Evolutionary conservation across 2,329 filamentous ascomycete species (phyloP).

Genomic region (Fonsecaea pugnacius): DNA sequence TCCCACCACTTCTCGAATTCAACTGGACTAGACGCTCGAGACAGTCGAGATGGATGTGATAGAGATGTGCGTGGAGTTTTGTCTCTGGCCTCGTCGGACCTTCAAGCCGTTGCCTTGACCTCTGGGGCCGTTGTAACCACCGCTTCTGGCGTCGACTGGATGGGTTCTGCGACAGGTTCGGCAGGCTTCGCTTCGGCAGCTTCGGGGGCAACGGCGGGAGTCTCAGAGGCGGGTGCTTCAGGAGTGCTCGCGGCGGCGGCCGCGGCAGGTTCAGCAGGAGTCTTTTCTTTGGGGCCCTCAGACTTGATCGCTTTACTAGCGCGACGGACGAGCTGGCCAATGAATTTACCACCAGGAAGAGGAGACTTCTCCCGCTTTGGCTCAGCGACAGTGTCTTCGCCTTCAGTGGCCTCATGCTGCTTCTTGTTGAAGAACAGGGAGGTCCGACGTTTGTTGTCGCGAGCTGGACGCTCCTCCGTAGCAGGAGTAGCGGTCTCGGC

Average conservation of each 20-base stretch:
- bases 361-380: slow-evolving; percentile 49
- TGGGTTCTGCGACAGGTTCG: slow-evolving; percentile 31
- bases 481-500: slow-evolving; percentile 39
- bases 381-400: slow-evolving; percentile 54
- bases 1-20: slow-evolving; percentile 42
- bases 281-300: slow-evolving; percentile 41
- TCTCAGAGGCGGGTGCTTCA: slow-evolving; percentile 33
- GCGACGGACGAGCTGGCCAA: slow-evolving; percentile 55
- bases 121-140: slow-evolving; percentile 31
- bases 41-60: slow-evolving; percentile 35
- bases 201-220: slow-evolving; percentile 41
- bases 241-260: slow-evolving; percentile 10
- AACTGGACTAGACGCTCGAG: slow-evolving; percentile 37
- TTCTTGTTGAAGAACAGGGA: slow-evolving; percentile 62
- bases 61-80: slow-evolving; percentile 36
- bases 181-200: slow-evolving; percentile 26
- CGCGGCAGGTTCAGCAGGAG: slow-evolving; percentile 38
- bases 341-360: slow-evolving; percentile 42
- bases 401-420: slow-evolving; percentile 50
- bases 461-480: slow-evolving; percentile 48
- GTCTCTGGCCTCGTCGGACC: slow-evolving; percentile 39
- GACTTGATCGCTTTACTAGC: slow-evolving; percentile 54
- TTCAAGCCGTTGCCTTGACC: slow-evolving; percentile 39
- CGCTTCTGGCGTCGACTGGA: slow-evolving; percentile 25
- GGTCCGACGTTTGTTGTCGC: slow-evolving; percentile 53